Percentiles rank a stretch among this genome's conserved stretches.
phyloP scores from a whole-genome alignment of 2,329 filamentous ascomycete genomes.

The Penicillium digitatum region DNA sequence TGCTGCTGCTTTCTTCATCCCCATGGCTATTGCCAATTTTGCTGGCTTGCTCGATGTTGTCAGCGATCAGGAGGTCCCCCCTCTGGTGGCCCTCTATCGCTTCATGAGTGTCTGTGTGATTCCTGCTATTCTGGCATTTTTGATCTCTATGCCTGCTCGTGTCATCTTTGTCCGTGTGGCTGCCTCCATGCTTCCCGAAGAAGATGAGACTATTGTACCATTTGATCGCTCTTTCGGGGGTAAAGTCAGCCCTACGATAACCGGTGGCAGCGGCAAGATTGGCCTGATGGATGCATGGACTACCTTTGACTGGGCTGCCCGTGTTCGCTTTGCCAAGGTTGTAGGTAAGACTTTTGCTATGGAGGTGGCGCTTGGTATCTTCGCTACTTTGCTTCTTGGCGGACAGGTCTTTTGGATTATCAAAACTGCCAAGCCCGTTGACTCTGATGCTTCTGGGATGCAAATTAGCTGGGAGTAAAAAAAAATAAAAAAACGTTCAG shows the following conservation, averaged over 20 bases:
- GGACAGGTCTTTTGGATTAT: constrained; percentile 50
- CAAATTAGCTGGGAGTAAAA: background rate
- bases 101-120: constrained; percentile 35
- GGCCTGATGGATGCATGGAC: constrained; percentile 73
- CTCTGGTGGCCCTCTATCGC: constrained; percentile 37
- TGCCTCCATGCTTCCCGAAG: constrained; percentile 76
- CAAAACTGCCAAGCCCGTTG: constrained; percentile 9
- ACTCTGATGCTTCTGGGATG: background rate
- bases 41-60: constrained; percentile 36
- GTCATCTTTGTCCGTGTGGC: constrained; percentile 79
- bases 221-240: constrained; percentile 86
- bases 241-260: constrained; percentile 67
- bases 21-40: constrained; percentile 49
- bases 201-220: constrained; percentile 77
- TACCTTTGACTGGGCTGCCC: constrained; percentile 68
- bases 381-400: constrained; percentile 50
- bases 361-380: constrained; percentile 45
- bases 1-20: constrained; percentile 42
- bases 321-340: constrained; percentile 69
- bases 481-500: background rate
- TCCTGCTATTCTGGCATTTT: constrained; percentile 50
- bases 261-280: constrained; percentile 68
- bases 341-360: constrained; percentile 68
- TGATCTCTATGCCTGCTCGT: constrained; percentile 69
- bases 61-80: constrained; percentile 33